Base-by-base conservation (phyloP, 306 rosid species). In the Spatholobus suberectus region DNA sequence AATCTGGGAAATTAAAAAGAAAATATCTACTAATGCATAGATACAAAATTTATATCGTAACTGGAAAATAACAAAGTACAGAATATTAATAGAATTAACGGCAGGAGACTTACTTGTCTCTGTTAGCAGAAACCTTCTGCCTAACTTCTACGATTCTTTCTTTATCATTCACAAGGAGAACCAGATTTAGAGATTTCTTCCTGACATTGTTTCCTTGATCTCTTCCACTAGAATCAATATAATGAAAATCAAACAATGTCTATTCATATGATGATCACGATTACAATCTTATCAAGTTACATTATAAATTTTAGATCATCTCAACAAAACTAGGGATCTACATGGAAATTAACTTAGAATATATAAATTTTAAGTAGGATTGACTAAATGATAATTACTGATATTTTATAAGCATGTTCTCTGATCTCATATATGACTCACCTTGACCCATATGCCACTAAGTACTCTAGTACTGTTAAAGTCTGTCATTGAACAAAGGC, bases 341-440 rank as follows among this genome's bases (percentile, higher is more conserved):
- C 10, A 51, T 47, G 84, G 24, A 26, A 74, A 81, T 29, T 72
- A 55, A 44, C 70, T 34, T 77, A 85, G 51, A n/a, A n/a, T 27
- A 76, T 46, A 61, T 77, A 59, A 73, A 57, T 32, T 70, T 70
- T 21, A 84, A 78, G 75, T 54, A 74, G 58, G 54, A 74, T 21
- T 18, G 26, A 70, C 52, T 55, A 57, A 62, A 65, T 26, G 21
- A 62, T 67, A 88, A 81, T 86, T 96, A 96, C 99, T 21, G 97
- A 94, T 88, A 96, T 92, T 90, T 96, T 98, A 91, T 96, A 92
- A 6, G 91, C 91, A 87, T 96, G 98, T 87, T 96, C 99, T 85
- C 89, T 91, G 86, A 94, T 92, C 81, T 96, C 99, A 37, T 96
- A 98, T 79, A 96, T 90, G 85, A 94, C 95, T 58, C 97, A 93